These are phyloP conservation scores for Fraxinus americana DNA, from an alignment of 257 asterid genomes.

Conservation along the genomic window DNA sequence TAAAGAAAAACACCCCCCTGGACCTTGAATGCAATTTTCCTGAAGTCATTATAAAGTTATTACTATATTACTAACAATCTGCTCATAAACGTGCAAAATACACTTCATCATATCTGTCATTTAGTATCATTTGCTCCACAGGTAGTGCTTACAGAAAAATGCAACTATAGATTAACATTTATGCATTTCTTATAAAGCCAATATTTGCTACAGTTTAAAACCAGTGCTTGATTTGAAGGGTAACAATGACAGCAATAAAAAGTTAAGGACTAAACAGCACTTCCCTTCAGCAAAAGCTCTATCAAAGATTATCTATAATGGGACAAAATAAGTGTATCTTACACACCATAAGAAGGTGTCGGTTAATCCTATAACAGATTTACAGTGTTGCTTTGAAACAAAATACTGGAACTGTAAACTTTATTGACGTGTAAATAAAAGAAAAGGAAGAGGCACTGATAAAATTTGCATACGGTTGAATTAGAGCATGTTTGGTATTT, in stretches of 20 bases:
- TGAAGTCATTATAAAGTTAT: neutral
- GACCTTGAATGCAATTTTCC: neutral
- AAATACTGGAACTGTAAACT: neutral
- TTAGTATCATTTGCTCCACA: slow-evolving; percentile 19
- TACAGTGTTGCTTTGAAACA: neutral
- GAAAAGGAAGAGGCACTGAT: neutral
- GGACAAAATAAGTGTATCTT: neutral
- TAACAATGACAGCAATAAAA: neutral
- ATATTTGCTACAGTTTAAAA: neutral
- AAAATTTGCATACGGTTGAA: neutral
- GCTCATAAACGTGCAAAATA: neutral
- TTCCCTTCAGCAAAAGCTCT: neutral
- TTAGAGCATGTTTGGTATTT: neutral
- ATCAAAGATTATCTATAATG: neutral
- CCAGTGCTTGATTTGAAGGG: neutral
- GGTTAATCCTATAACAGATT: neutral
- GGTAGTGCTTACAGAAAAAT: neutral
- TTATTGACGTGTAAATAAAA: no score
- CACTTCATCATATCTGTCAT: neutral
- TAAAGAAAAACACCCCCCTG: neutral
- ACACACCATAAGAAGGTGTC: neutral
- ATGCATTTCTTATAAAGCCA: neutral
- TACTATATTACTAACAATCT: neutral
- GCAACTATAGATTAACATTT: neutral
- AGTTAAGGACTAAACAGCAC: neutral